Percentiles rank a stretch among this genome's conserved stretches.
Conservation (phyloP, 1,284 basidiomycete genomes). For the Meira miltonrushii region DNA sequence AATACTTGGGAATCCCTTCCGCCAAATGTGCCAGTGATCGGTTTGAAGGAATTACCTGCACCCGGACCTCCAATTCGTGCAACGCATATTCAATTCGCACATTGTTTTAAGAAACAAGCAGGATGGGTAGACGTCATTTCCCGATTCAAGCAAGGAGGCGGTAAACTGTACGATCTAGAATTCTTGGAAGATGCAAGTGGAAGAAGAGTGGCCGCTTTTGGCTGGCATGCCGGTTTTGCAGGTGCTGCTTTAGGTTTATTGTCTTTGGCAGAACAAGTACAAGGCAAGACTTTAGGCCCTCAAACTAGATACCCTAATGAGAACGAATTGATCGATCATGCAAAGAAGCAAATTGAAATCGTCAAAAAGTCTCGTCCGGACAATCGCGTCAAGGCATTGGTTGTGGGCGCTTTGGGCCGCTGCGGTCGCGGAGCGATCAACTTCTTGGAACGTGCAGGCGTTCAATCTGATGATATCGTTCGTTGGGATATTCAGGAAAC, state of each 20-base stretch:
- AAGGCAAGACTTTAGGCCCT: slow-evolving; percentile 56
- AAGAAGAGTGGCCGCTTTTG: slow-evolving; percentile 94
- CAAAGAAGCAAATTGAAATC: slow-evolving; percentile 61
- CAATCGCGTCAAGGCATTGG: slow-evolving; percentile 72
- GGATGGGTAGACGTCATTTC: slow-evolving; percentile 85
- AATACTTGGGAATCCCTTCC: slow-evolving; percentile 85
- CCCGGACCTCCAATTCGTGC: slow-evolving; percentile 56
- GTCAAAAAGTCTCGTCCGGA: slow-evolving; percentile 59
- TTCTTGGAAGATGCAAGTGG: slow-evolving; percentile 82
- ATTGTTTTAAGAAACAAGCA: slow-evolving; percentile 94
- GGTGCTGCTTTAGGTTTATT: slow-evolving; percentile 93
- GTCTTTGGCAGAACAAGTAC: slow-evolving; percentile 62
- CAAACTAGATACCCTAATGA: slow-evolving; percentile 72
- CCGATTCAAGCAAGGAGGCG: slow-evolving; percentile 80
- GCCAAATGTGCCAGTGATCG: slow-evolving; percentile 74
- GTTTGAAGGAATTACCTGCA: slow-evolving; percentile 79
- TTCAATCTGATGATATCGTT: slow-evolving; percentile 72
- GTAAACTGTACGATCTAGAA: slow-evolving; percentile 91
- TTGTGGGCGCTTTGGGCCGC: slow-evolving; percentile 91
- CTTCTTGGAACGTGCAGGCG: slow-evolving; percentile 85
- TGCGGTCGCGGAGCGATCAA: slow-evolving; percentile 97
- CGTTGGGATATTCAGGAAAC: slow-evolving; percentile 99
- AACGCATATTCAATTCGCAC: slow-evolving; percentile 97
- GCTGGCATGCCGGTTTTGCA: slow-evolving; percentile 96
- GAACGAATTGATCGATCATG: slow-evolving; percentile 44